These are phyloP conservation scores for Coelastrella sp. DNA, from an alignment of 139 green algal genomes.

Conservation along the genomic window DNA sequence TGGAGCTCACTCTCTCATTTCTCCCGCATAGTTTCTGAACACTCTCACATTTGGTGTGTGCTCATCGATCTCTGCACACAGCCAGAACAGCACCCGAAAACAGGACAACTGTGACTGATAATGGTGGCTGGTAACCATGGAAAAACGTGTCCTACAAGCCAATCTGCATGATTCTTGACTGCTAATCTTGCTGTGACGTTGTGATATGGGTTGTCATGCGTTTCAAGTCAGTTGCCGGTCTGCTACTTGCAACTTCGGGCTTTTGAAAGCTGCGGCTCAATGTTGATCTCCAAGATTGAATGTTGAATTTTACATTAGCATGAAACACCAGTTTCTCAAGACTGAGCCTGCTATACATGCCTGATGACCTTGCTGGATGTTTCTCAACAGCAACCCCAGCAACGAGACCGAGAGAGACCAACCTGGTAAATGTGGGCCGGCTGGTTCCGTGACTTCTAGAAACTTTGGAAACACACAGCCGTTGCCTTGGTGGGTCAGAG, in stretches of 20 bases:
- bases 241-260: no score
- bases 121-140: neutral
- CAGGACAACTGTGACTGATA: neutral
- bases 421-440: conserved; percentile 54
- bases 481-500: conserved; percentile 56
- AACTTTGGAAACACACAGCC: conserved; percentile 67
- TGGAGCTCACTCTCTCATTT: conserved; percentile 54
- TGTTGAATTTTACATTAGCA: no score
- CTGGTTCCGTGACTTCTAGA: conserved; percentile 51
- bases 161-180: no score
- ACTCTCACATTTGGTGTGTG: conserved; percentile 64
- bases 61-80: conserved; percentile 56
- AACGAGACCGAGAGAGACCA: neutral
- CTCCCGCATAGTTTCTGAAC: conserved; percentile 70
- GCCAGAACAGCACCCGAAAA: neutral
- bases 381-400: neutral
- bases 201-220: no score
- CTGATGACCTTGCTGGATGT: neutral
- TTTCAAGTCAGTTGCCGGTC: no score
- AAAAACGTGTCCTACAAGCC: neutral
- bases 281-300: no score
- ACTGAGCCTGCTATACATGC: neutral
- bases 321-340: no score
- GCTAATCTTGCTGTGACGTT: no score
- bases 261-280: no score